Evolutionary conservation across 768 basidiomycete genomes (phyloP), one percentile per base, ranked within the genome.

Genomic region (Boletus patriciae): DNA sequence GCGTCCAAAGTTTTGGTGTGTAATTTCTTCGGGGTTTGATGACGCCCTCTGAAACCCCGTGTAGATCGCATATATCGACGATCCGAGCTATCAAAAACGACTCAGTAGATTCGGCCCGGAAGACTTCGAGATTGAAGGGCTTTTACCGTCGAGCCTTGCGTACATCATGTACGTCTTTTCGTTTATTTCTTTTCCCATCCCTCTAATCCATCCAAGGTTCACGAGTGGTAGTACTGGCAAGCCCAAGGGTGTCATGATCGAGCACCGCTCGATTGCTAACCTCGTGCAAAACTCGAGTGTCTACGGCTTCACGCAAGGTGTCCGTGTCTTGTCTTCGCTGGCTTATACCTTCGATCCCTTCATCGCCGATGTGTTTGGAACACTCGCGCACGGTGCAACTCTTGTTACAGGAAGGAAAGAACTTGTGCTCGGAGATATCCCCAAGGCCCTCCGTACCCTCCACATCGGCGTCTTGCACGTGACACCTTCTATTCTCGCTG

Each of bases 281-380:
- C 64, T 65, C 5, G 64, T 59, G 31, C 63, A 66, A 52, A 66
- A 55, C 40, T 66, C 64, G 38, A 45, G 38, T 2, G 57, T 62
- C 13, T 66, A 65, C 36, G 63, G 70, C 18, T 71, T 67, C 59
- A 46, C 31, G 4, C 59, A 57, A 47, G 65, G 65, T 27, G 60
- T 44, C 19, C 70, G 64, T 29, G 67, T 64, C 46, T 54, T 73
- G 61, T 70, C 66, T 16, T 69, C 63, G 2, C 45, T 68, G 25
- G 69, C 67, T 4, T 73, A 71, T 44, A 66, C 68, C 3, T 73
- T 72, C 27, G 72, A 65, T 29, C 63, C 63, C 15, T 65, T 65
- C 60, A 44, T 65, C 7, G 49, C 46, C 19, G 63, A 65, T 8
- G 44, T 65, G 7, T 65, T 65, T 33, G 63, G 63, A 42, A 51